Conservation (phyloP, 805 yeast species). For the Candida adriatica region DNA sequence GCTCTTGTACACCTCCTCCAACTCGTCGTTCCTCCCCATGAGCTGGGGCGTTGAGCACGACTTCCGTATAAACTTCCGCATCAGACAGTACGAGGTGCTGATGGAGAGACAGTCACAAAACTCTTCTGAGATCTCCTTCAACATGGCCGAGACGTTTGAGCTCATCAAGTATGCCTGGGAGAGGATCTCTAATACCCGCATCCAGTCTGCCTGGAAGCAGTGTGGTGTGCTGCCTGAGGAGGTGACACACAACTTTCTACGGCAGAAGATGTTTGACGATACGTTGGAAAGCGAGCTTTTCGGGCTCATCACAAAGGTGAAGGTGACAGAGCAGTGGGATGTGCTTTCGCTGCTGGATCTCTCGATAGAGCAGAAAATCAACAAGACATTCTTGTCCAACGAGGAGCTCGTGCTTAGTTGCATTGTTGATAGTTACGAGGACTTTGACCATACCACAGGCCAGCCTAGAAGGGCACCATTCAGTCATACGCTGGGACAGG, state of each 20-base stretch:
- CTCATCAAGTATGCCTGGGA: constrained; percentile 56
- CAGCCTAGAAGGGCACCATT: constrained; percentile 20
- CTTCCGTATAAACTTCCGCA: constrained; percentile 49
- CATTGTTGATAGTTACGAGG: constrained; percentile 35
- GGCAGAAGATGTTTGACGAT: constrained; percentile 27
- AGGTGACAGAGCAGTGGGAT: constrained; percentile 53
- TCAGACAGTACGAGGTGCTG: constrained; percentile 44
- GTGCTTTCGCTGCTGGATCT: constrained; percentile 46
- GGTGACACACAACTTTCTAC: constrained; percentile 24
- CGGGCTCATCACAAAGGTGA: constrained; percentile 38
- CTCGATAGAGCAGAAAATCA: constrained; percentile 34
- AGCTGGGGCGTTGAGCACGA: constrained; percentile 60
- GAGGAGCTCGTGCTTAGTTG: constrained; percentile 59
- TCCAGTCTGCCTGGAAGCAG: constrained; percentile 37
- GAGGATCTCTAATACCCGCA: constrained; percentile 28
- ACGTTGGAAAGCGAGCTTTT: constrained; percentile 34
- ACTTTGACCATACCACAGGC: constrained; percentile 16
- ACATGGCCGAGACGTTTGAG: constrained; percentile 50
- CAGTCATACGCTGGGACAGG: constrained; percentile 21
- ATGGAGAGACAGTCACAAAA: constrained; percentile 23
- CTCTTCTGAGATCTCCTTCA: constrained; percentile 36
- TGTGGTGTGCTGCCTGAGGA: constrained; percentile 33
- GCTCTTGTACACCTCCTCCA: constrained; percentile 32
- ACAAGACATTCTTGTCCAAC: constrained; percentile 43
- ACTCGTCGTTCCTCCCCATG: constrained; percentile 46